These are phyloP conservation scores for Prunus mongolica DNA, from an alignment of 306 rosid species.

Conservation along the genomic window DNA sequence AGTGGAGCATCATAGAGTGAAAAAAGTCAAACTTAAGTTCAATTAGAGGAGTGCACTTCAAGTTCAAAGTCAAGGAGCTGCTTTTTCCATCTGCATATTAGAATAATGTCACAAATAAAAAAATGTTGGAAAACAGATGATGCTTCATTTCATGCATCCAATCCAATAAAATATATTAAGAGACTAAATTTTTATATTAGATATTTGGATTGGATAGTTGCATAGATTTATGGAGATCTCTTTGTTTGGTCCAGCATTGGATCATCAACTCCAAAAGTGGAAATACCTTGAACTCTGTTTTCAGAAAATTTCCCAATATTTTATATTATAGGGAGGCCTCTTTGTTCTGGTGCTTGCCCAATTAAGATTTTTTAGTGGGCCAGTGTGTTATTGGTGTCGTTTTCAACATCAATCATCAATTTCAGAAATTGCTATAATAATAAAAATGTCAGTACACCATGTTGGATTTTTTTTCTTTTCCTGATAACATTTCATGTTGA, in stretches of 20 bases:
- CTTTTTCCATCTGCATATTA: not conserved
- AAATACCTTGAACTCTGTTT: conserved; percentile 13
- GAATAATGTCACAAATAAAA: conserved; percentile 15
- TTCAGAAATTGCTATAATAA: not conserved
- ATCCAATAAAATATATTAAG: not conserved
- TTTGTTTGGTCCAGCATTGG: conserved; percentile 26
- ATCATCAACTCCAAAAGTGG: conserved; percentile 27
- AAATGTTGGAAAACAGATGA: conserved; percentile 20
- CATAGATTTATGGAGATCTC: conserved; percentile 9
- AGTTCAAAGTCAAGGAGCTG: not conserved
- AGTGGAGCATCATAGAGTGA: too few species aligned
- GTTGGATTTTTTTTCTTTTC: not conserved
- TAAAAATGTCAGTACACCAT: too few species aligned
- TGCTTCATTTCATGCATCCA: not conserved
- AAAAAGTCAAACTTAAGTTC: too few species aligned
- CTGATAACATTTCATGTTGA: not conserved
- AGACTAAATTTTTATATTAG: not conserved
- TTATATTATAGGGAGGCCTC: not conserved
- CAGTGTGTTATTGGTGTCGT: conserved; percentile 4
- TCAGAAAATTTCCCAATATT: conserved; percentile 20
- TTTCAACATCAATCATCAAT: conserved; percentile 9
- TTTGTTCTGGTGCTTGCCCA: conserved; percentile 13
- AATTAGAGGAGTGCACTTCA: not conserved
- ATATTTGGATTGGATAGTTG: not conserved
- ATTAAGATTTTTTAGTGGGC: conserved; percentile 2